Evolutionary conservation across 768 basidiomycete genomes (phyloP).

Genomic region (Panaeolus papilionaceus): DNA sequence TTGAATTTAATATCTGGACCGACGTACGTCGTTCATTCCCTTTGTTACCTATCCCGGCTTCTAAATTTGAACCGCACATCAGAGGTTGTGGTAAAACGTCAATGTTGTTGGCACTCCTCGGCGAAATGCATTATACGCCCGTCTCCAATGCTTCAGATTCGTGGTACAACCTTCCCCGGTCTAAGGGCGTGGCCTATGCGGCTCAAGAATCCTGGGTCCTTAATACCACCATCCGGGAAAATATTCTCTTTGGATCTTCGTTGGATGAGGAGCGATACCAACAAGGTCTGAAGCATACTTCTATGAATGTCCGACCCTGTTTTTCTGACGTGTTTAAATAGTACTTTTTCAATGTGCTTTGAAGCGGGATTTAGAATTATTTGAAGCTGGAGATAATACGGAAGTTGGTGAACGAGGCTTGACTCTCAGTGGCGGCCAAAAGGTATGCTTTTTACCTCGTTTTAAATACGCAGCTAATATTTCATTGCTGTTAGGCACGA

Average conservation of each 20-base stretch:
- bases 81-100: conserved; percentile 65
- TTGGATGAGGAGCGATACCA: conserved; percentile 67
- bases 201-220: conserved; percentile 16
- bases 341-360: conserved; percentile 36
- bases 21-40: conserved; percentile 35
- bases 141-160: conserved; percentile 45
- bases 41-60: neutral
- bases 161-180: conserved; percentile 71
- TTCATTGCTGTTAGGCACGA: conserved; percentile 38
- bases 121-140: conserved; percentile 34
- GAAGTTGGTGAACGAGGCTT: conserved; percentile 72
- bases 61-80: neutral
- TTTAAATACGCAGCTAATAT: neutral
- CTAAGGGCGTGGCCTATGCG: conserved; percentile 56
- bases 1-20: conserved; percentile 66
- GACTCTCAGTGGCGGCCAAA: conserved; percentile 53
- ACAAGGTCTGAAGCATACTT: conserved; percentile 37
- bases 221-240: conserved; percentile 12
- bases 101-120: conserved; percentile 67
- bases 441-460: conserved; percentile 17
- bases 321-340: conserved; percentile 11
- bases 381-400: conserved; percentile 60
- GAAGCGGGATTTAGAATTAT: conserved; percentile 29
- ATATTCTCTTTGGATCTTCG: conserved; percentile 15
- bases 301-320: neutral